Evolutionary conservation across 768 basidiomycete genomes (phyloP), one percentile per base, ranked within the genome.

Genomic region (Exidia glandulosa): DNA sequence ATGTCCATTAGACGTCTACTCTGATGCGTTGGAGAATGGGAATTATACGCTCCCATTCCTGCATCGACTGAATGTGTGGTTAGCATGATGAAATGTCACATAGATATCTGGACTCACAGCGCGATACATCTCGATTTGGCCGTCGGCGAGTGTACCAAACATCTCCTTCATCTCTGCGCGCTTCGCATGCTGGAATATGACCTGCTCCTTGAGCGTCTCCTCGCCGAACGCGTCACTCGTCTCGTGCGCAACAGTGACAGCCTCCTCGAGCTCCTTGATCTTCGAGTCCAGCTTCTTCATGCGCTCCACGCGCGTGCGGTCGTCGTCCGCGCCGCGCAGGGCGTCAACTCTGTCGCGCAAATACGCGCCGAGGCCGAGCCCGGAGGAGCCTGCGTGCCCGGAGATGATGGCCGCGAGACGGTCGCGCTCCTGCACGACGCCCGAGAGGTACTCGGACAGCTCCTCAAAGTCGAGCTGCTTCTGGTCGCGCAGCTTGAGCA

Each of bases 401-500:
- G 81, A 85, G 67, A 91, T 90, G 48, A 97, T 79, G 2, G 92
- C 92, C 23, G 94, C 85, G 10, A 99, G 77, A 50, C 96, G 79
- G 68, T 99, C 96, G 25, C 96, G 86, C 73, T 99, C 96, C 12
- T 85, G 77, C 1, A 91, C 93, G 50, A 97, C 86, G n/a, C 88
- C 89, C 5, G 90, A 89, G 13, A 99, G 79, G 72, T 98, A 98
- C 57, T 93, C 90, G 2, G 93, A 92, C 9, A 98, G 81, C 70
- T 98, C 95, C 73, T 99, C 96, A 63, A 97, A 95, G 69, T 99
- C 96, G 59, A 98, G 83, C 71, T 99, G 96, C 72, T 98, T 99
- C 74, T 98, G 96, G 70, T 98, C 96, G 50, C 96, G 85, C 32
- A 96, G 80, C 72, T 91, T 95, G 64, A 99, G 81, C 25, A 98